Evolutionary conservation across 2,329 filamentous ascomycete species (phyloP), one percentile per base, ranked within the genome.

Genomic region (Cladosporium phlei): DNA sequence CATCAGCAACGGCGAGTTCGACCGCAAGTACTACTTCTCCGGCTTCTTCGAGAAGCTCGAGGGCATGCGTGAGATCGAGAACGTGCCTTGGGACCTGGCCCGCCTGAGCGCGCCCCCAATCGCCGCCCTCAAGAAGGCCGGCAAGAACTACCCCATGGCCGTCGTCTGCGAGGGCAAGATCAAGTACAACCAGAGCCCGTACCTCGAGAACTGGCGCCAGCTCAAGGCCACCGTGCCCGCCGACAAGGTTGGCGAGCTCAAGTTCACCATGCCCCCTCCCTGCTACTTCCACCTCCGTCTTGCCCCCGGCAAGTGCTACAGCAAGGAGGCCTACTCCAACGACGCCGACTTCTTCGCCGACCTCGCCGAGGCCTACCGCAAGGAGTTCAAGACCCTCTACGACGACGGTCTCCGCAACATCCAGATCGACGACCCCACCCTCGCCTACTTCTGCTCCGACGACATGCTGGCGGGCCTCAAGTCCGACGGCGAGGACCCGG

Each of bases 1-100:
- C 12, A 70, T 87, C 42, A 83, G 81, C 3, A 83, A 83, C 48
- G 85, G 85, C 58, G 85, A 88, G 66, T 88, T 85, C 58, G 63
- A 69, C 54, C 54, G 64, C 48, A 65, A 64, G 48, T 65, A 65
- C 55, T 66, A 66, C 54, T 66, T 65, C 50, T 60, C 58, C 20
- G 64, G 64, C 45, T 66, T 66, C 59, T 65, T 66, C 50, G 64
- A 66, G 55, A 66, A 66, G 54, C 61, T 66, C 20, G 58, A 60
- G 33, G 64, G 64, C 46, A 66, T 66, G 59, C 54, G 61, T 44
- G 62, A 64, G 44, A 62, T 66, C 19, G 57, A 58, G 14, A 61
- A 64, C 4, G 63, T 65, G 30, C 63, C 62, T 16, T 66, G 63
- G 64, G 60, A 65, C 29, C 53, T 66, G 14, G 60, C 63, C 38